phyloP scores from a whole-genome alignment of 768 basidiomycete genomes.

The Collybiopsis luxurians region DNA sequence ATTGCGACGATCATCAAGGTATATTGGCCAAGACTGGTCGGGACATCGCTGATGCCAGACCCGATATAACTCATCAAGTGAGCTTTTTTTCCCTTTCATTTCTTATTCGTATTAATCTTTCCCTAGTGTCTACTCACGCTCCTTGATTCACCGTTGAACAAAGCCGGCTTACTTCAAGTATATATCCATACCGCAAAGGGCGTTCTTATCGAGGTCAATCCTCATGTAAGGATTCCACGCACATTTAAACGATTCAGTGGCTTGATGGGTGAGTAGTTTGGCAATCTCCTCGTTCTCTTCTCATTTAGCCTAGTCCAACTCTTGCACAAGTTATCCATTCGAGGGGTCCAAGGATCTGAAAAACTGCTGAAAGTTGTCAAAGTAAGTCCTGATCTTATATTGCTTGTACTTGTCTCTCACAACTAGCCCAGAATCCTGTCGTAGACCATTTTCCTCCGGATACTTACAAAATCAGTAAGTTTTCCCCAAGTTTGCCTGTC shows the following conservation, averaged over 20 bases:
- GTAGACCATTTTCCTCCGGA: slow-evolving; percentile 93
- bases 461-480: slow-evolving; percentile 73
- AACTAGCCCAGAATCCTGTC: slow-evolving; percentile 73
- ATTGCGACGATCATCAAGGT: slow-evolving; percentile 99
- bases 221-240: slow-evolving; percentile 93
- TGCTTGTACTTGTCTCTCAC: neutral
- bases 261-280: slow-evolving; percentile 75
- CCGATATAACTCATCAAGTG: slow-evolving; percentile 98
- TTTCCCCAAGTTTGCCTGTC: neutral
- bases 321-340: slow-evolving; percentile 89
- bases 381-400: slow-evolving; percentile 38
- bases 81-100: slow-evolving; percentile 17
- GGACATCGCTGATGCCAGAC: slow-evolving; percentile 98
- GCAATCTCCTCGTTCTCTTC: neutral
- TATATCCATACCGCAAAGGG: slow-evolving; percentile 98
- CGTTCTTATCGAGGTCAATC: slow-evolving; percentile 97
- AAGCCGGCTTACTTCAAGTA: slow-evolving; percentile 93
- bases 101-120: neutral
- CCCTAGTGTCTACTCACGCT: slow-evolving; percentile 89
- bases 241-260: slow-evolving; percentile 99
- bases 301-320: slow-evolving; percentile 66
- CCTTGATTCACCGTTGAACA: slow-evolving; percentile 96
- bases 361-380: slow-evolving; percentile 97
- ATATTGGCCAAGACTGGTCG: slow-evolving; percentile 96
- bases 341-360: slow-evolving; percentile 95